Conservation (phyloP, 73 alveolate species). For the Uronychia setigera region DNA sequence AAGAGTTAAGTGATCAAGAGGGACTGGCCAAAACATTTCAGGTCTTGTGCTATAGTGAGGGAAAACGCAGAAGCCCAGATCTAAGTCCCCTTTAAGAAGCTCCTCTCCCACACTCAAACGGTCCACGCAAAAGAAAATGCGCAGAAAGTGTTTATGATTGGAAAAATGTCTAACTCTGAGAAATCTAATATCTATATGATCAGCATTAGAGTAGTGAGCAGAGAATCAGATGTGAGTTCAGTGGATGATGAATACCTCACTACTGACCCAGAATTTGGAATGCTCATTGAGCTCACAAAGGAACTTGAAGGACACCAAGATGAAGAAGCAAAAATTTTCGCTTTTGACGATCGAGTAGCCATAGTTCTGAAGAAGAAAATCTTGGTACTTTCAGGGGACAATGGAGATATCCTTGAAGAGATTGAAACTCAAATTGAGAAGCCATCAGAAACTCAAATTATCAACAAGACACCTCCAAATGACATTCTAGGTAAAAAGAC, state of each 20-base stretch:
- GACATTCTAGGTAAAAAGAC: background rate
- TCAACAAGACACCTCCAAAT: background rate
- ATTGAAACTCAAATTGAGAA: background rate
- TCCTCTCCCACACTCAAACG: background rate
- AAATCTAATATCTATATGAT: background rate
- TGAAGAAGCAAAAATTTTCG: background rate
- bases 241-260: background rate
- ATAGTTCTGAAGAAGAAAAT: background rate
- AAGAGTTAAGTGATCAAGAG: conserved; percentile 20
- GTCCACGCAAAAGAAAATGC: background rate
- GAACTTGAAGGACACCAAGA: background rate
- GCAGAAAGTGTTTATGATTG: background rate
- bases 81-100: background rate
- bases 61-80: conserved; percentile 1
- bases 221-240: background rate
- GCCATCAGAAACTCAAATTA: background rate
- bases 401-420: background rate
- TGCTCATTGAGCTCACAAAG: background rate
- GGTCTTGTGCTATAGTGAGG: background rate
- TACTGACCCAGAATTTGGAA: background rate
- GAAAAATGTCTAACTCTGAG: background rate
- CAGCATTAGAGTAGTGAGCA: background rate
- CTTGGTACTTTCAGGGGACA: background rate
- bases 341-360: background rate
- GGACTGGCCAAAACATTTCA: conserved; percentile 30